Evolutionary conservation across 352 stramenopile genomes (phyloP), one percentile per base, ranked within the genome.

Genomic region (Elongisporangium senticosum): DNA sequence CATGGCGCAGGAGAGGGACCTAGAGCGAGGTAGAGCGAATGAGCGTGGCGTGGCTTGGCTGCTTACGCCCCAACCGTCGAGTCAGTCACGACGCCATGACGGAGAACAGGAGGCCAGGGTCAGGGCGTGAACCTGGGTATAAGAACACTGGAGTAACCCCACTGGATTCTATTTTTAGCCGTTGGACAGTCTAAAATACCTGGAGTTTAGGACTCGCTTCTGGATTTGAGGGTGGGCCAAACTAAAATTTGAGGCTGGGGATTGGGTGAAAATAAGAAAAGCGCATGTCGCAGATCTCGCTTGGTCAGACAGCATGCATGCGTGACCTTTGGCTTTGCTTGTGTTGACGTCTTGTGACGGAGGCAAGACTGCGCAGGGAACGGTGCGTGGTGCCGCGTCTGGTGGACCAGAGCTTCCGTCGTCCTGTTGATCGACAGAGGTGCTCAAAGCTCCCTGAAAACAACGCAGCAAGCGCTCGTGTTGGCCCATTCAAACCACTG

Each of bases 1-100:
- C 22, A 67, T 67, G 21, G 33, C 13, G 33, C 23, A 26, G 23
- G 23, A 5, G 33, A 43, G 33, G 33, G 33, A 43, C 33, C 33
- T 43, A 43, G 33, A 43, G 33, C 33, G 33, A 43, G 33, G 33
- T 43, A 43, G 33, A 43, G 13, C 5, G 33, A 43, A 43, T 43
- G 33, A 43, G 11, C 23, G 23, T 26, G 23, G 11, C 23, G 23
- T 26, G 23, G 23, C 33, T 43, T 43, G 33, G 11, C 10, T 17
- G 33, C 33, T 43, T 43, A 43, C 33, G 33, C 33, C 33, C 33
- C 33, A 43, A 43, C 33, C 33, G 33, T 43, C 33, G 33, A 43
- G 33, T 43, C 33, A 43, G 33, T 43, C 33, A 43, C 33, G 33
- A 43, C 33, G 33, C 33, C 17, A 43, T 43, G 33, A 43, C 33